phyloP scores from a whole-genome alignment of 148 eudicot species.

The Oxyria digyna region DNA sequence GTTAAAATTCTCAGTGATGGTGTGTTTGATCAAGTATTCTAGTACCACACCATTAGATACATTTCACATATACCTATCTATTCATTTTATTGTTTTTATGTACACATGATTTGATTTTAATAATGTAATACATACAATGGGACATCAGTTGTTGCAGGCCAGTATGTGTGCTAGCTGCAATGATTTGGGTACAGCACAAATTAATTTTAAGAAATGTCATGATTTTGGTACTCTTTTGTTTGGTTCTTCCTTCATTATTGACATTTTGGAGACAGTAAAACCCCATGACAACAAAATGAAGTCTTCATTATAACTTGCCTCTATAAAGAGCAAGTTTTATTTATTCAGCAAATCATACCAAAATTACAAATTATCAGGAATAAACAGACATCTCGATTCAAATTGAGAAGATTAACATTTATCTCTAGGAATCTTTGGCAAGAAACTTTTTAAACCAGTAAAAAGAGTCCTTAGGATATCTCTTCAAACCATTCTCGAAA shows the following conservation, averaged over 20 bases:
- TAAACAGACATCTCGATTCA: neutral
- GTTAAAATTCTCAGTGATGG: neutral
- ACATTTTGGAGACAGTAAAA: too few relatives aligned
- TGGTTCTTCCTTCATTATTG: too few relatives aligned
- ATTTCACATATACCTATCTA: neutral
- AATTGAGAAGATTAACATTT: neutral
- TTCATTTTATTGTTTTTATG: neutral
- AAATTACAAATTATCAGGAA: neutral
- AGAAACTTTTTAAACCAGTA: constrained; percentile 8
- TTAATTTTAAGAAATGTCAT: too few relatives aligned
- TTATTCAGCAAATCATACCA: neutral
- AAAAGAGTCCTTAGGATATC: constrained; percentile 6
- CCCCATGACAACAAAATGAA: too few relatives aligned
- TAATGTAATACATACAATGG: neutral
- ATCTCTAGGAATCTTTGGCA: neutral
- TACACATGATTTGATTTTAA: neutral
- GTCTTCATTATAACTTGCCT: too few relatives aligned
- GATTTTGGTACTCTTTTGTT: too few relatives aligned
- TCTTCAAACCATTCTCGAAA: neutral
- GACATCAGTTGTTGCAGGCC: neutral
- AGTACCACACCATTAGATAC: neutral
- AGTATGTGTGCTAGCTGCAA: too few relatives aligned
- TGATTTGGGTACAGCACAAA: too few relatives aligned
- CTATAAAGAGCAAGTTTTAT: neutral
- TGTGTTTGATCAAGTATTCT: neutral